Percentiles rank a stretch among this genome's conserved stretches.
Conservation (phyloP, 331 rosid species). For the Rosa hybrid region DNA sequence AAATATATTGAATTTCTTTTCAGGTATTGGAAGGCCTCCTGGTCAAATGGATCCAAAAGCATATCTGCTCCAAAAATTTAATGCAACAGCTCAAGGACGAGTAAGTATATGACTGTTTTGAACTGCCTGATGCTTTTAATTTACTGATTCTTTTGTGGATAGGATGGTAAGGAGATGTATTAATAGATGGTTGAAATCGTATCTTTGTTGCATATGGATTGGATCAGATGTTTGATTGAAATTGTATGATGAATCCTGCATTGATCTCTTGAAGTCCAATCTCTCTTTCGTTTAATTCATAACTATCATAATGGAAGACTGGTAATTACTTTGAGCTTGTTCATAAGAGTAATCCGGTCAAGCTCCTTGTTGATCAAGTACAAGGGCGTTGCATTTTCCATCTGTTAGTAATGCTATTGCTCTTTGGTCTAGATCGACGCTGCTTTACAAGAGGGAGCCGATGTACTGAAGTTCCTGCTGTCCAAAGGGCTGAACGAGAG, state of each 20-base stretch:
- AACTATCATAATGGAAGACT: background rate
- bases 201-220: too few species aligned
- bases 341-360: background rate
- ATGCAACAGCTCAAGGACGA: constrained; percentile 65
- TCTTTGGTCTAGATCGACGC: constrained; percentile 57
- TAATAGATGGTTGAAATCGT: background rate
- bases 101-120: constrained; percentile 45
- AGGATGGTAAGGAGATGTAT: background rate
- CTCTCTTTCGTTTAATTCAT: background rate
- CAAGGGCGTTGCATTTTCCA: background rate
- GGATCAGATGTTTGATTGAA: background rate
- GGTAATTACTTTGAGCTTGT: background rate
- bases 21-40: constrained; percentile 92
- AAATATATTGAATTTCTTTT: constrained; percentile 23
- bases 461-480: constrained; percentile 55
- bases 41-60: constrained; percentile 99
- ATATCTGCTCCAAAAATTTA: constrained; percentile 87
- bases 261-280: background rate
- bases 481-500: constrained; percentile 55
- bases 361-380: background rate
- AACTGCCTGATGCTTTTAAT: background rate
- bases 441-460: constrained; percentile 74
- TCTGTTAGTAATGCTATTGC: background rate
- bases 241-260: background rate
- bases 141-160: background rate